Evolutionary conservation across 1,284 basidiomycete species (phyloP).

Genomic region (Kalmanozyma brasiliensis): DNA sequence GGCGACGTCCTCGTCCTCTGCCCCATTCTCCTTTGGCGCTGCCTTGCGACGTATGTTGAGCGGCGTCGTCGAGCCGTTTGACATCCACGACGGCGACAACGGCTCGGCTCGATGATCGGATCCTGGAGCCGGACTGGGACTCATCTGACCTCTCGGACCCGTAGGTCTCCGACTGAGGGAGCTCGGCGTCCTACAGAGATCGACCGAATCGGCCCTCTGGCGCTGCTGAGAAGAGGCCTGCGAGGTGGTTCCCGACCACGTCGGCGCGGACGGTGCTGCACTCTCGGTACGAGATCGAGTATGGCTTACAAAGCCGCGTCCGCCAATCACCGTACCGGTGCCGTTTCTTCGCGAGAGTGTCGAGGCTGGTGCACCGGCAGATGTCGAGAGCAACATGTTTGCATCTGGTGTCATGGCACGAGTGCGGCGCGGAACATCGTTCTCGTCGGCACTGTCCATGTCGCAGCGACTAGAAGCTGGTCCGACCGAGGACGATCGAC

Average conservation of each 20-base stretch:
- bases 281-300: constrained; percentile 30
- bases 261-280: constrained; percentile 16
- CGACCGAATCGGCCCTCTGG: constrained; percentile 33
- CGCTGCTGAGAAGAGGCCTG: constrained; percentile 35
- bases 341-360: constrained; percentile 9
- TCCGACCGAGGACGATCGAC: constrained; percentile 37
- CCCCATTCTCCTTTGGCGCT: constrained; percentile 14
- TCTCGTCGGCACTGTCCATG: constrained; percentile 28
- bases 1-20: constrained; percentile 2
- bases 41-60: constrained; percentile 45
- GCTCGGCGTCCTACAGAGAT: constrained; percentile 45
- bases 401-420: constrained; percentile 38
- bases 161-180: constrained; percentile 44
- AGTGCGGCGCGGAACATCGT: constrained; percentile 9
- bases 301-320: constrained; percentile 12
- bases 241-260: constrained; percentile 18
- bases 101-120: constrained; percentile 8
- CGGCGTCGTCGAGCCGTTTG: constrained; percentile 27
- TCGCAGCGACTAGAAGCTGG: constrained; percentile 28
- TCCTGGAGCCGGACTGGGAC: constrained; percentile 20
- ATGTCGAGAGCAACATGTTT: constrained; percentile 19
- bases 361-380: constrained; percentile 6
- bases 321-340: constrained; percentile 1
- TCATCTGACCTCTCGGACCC: constrained; percentile 40
- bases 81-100: constrained; percentile 19